Percentiles rank a stretch among this genome's conserved stretches.
These are phyloP conservation scores for Cladosporium sp. DNA, from an alignment of 2,329 filamentous ascomycete genomes.

Conservation along the genomic window DNA sequence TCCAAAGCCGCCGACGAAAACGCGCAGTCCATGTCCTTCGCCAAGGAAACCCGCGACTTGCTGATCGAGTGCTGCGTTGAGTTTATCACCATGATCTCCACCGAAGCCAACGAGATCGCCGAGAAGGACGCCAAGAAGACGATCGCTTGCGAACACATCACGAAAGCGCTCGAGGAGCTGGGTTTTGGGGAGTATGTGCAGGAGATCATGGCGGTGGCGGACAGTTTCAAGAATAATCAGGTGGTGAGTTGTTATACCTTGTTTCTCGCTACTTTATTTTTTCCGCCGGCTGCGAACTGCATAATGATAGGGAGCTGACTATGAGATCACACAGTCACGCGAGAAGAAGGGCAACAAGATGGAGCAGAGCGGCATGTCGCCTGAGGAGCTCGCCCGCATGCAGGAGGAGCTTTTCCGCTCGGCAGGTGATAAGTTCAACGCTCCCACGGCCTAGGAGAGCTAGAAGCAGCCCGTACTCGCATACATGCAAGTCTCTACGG, in stretches of 20 bases:
- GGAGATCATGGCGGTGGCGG: slow-evolving; percentile 81
- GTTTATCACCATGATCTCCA: slow-evolving; percentile 98
- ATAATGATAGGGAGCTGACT: slow-evolving; percentile 8
- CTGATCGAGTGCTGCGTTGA: slow-evolving; percentile 99
- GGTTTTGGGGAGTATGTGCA: slow-evolving; percentile 91
- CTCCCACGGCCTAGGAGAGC: slow-evolving; percentile 19
- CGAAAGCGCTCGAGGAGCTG: slow-evolving; percentile 86
- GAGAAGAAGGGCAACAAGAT: slow-evolving; percentile 98
- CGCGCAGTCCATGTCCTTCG: slow-evolving; percentile 68
- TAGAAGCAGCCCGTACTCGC: not conserved
- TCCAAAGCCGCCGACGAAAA: slow-evolving; percentile 46
- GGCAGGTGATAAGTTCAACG: slow-evolving; percentile 70
- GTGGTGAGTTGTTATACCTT: slow-evolving; percentile 61
- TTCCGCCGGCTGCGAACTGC: not conserved
- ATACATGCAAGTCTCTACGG: not conserved
- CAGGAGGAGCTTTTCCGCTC: slow-evolving; percentile 90
- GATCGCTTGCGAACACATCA: slow-evolving; percentile 96
- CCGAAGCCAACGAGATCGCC: slow-evolving; percentile 97
- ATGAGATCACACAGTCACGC: slow-evolving; percentile 61
- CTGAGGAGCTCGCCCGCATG: slow-evolving; percentile 83
- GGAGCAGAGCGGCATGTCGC: slow-evolving; percentile 86
- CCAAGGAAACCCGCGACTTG: slow-evolving; percentile 91
- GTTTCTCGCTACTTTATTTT: not conserved
- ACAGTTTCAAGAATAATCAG: slow-evolving; percentile 88
- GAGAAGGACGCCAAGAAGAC: slow-evolving; percentile 99